Evolutionary conservation across 805 yeast genomes (phyloP).

Genomic region (Saturnispora kantuleensis): DNA sequence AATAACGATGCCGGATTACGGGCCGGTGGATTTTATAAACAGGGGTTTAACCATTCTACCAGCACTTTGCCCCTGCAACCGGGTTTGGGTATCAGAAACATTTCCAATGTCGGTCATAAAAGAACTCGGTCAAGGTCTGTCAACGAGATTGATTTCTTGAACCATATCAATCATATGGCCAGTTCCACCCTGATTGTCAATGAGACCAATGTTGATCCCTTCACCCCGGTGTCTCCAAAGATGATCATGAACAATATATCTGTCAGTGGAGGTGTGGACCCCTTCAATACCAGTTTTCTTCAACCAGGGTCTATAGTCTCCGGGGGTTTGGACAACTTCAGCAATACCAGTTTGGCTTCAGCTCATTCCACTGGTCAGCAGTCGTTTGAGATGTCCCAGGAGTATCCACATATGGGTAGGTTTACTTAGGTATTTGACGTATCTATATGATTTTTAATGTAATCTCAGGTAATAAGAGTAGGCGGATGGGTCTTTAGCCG

Average conservation of each 20-base stretch:
- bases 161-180: slow-evolving; percentile 1
- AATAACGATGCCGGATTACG: too few species aligned
- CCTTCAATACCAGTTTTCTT: neutral
- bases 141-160: slow-evolving; percentile 21
- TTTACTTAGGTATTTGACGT: too few species aligned
- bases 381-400: slow-evolving; percentile 1
- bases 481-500: too few species aligned
- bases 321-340: neutral
- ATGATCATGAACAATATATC: slow-evolving; percentile 2
- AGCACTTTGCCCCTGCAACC: neutral
- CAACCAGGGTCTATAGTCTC: neutral
- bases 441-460: too few species aligned
- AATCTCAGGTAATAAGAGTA: too few species aligned
- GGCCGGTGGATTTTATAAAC: slow-evolving; percentile 1
- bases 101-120: slow-evolving; percentile 22
- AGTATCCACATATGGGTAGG: neutral
- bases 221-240: slow-evolving; percentile 6
- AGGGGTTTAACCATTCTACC: slow-evolving; percentile 2
- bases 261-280: neutral
- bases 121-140: slow-evolving; percentile 28
- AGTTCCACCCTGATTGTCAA: slow-evolving; percentile 2
- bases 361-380: neutral
- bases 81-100: neutral
- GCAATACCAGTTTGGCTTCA: slow-evolving; percentile 1
- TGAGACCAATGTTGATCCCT: slow-evolving; percentile 3